phyloP scores from a whole-genome alignment of 768 basidiomycete genomes.

The Peribolospora baueri region DNA sequence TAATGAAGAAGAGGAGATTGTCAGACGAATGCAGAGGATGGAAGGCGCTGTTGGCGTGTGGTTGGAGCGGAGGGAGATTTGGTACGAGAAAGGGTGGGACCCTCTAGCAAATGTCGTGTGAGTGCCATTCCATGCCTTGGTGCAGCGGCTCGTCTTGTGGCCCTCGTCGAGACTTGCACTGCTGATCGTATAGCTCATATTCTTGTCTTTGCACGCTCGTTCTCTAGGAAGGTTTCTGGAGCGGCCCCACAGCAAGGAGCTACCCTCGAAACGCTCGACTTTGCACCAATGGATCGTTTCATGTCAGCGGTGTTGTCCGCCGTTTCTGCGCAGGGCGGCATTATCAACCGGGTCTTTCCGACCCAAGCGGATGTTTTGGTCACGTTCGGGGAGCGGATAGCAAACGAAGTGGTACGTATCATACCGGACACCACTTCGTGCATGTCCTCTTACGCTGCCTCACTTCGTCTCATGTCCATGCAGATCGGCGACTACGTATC shows the following conservation, averaged over 20 bases:
- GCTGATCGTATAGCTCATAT: too few relatives aligned
- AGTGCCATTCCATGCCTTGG: constrained; percentile 2
- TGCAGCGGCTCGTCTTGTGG: too few relatives aligned
- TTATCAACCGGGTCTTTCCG: constrained; percentile 71
- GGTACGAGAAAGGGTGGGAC: constrained; percentile 68
- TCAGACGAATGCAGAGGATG: constrained; percentile 30
- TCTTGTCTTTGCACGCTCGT: too few relatives aligned
- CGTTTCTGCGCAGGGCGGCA: constrained; percentile 46
- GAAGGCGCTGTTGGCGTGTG: constrained; percentile 78
- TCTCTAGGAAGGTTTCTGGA: constrained; percentile 18
- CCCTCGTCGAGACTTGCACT: too few relatives aligned
- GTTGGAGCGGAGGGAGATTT: constrained; percentile 83
- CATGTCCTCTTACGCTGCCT: background rate
- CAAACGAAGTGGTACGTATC: constrained; percentile 41
- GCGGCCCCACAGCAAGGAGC: constrained; percentile 14
- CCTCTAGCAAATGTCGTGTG: constrained; percentile 42
- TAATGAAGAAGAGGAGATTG: constrained; percentile 16
- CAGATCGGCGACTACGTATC: constrained; percentile 73
- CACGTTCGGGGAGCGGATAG: constrained; percentile 59
- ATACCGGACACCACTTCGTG: too few relatives aligned
- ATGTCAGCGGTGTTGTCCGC: constrained; percentile 43
- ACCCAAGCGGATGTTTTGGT: constrained; percentile 48
- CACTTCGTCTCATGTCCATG: background rate
- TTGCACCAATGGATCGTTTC: constrained; percentile 82
- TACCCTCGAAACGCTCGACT: constrained; percentile 32